Percentiles rank a stretch among this genome's conserved stretches.
Evolutionary conservation across 306 rosid genomes (phyloP).

Genomic region (Rosa chinensis): DNA sequence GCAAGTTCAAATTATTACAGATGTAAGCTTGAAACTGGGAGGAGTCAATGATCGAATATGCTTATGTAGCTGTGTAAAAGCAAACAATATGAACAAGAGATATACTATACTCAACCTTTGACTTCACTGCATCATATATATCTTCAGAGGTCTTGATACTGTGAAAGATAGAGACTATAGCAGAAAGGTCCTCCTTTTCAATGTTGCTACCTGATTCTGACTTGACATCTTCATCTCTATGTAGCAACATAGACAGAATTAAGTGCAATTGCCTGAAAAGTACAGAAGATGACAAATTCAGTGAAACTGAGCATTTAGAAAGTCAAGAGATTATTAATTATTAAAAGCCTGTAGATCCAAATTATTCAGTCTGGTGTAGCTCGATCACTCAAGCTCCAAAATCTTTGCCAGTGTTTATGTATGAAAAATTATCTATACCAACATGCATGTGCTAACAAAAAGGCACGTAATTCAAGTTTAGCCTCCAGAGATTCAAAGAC

Average conservation of each 20-base stretch:
- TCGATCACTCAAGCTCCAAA: slow-evolving; percentile 3
- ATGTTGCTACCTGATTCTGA: slow-evolving; percentile 56
- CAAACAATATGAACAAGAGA: slow-evolving; percentile 17
- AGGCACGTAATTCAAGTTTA: neutral
- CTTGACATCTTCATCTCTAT: slow-evolving; percentile 78
- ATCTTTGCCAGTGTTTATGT: neutral
- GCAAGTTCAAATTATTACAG: slow-evolving; percentile 35
- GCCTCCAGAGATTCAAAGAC: neutral
- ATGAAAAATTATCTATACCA: neutral
- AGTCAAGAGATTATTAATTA: neutral
- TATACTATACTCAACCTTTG: slow-evolving; percentile 59
- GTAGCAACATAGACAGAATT: slow-evolving; percentile 69
- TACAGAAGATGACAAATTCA: slow-evolving; percentile 20
- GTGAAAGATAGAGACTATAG: slow-evolving; percentile 59
- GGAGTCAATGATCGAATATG: neutral
- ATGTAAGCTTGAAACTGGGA: slow-evolving; percentile 30
- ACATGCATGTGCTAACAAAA: neutral
- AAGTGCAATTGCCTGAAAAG: slow-evolving; percentile 80
- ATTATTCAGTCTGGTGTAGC: neutral
- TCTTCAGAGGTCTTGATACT: slow-evolving; percentile 84
- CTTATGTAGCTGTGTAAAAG: slow-evolving; percentile 16
- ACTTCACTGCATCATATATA: slow-evolving; percentile 60
- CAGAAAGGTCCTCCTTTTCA: slow-evolving; percentile 59
- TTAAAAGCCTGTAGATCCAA: neutral
- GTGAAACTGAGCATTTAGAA: slow-evolving; percentile 26